Evolutionary conservation across 2,329 filamentous ascomycete species (phyloP), one percentile per base, ranked within the genome.

Genomic region (Metarhizium humberi): DNA sequence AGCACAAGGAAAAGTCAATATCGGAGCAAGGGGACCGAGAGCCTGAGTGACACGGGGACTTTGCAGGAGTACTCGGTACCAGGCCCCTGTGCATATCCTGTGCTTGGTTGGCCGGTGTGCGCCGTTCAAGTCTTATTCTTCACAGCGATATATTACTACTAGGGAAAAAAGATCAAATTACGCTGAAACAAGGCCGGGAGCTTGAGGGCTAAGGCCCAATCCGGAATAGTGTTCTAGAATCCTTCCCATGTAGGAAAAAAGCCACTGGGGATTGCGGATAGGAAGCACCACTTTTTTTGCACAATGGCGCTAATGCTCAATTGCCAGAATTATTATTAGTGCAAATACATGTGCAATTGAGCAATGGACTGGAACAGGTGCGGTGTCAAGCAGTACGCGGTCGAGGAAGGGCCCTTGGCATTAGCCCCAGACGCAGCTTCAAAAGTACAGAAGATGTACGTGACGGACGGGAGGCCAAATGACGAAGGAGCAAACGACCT

Each of bases 141-240:
- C 47, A 32, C 32, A 29, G 47, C 32, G 29, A 50, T 32, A 50
- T 36, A 29, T 25, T 25, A 25, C 25, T 25, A 25, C 25, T 25
- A 25, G 13, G 5, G 4, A 46, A 48, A 48, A 48, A 29, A 10
- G 13, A n/a, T 16, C 51, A 52, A 52, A 52, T 52, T 47, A 36
- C 42, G 10, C 40, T 52, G 51, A 52, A 47, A 52, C 51, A 52
- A 20, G 40, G 43, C 40, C 51, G 16, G 40, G 51, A 47, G 30
- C 25, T 10, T 8, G 4, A 25, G 25, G 2, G 14, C 51, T 20
- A 47, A 20, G n/a, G 14, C 51, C 42, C 3, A 47, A 52, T 18
- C 6, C 6, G 42, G 51, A 52, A 29, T 52, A 47, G 51, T 18
- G 42, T 46, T 52, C 51, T 52, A 25, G 51, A 52, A 52, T 32